Evolutionary conservation across 1,284 basidiomycete genomes (phyloP).

Genomic region (Meripilus lineatus): DNA sequence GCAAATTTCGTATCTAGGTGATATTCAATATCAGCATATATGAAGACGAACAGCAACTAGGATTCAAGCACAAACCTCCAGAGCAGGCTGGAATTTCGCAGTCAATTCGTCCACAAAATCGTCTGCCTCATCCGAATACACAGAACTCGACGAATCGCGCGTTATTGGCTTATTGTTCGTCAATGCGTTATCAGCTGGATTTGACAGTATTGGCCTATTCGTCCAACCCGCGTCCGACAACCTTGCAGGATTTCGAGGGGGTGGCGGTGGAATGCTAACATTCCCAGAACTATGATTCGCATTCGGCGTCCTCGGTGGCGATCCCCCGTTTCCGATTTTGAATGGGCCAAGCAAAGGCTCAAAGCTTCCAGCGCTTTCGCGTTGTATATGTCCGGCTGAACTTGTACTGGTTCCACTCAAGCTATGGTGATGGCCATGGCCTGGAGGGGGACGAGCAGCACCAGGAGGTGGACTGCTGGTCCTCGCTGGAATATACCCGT

Average conservation of each 20-base stretch:
- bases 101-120: slow-evolving; percentile 49
- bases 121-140: slow-evolving; percentile 28
- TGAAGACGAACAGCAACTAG: slow-evolving; percentile 9
- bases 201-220: slow-evolving; percentile 17
- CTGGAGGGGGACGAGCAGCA: slow-evolving; percentile 16
- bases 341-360: slow-evolving; percentile 53
- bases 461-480: slow-evolving; percentile 42
- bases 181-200: too few relatives aligned
- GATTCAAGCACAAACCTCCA: slow-evolving; percentile 41
- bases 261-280: slow-evolving; percentile 30
- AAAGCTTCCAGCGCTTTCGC: slow-evolving; percentile 54
- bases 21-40: too few relatives aligned
- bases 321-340: slow-evolving; percentile 20
- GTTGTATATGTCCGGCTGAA: slow-evolving; percentile 37
- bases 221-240: slow-evolving; percentile 14
- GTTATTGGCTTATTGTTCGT: too few relatives aligned
- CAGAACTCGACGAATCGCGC: slow-evolving; percentile 23
- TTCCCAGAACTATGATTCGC: slow-evolving; percentile 8
- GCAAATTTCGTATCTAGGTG: slow-evolving; percentile 24
- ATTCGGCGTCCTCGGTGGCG: slow-evolving; percentile 19
- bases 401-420: slow-evolving; percentile 25
- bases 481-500: slow-evolving; percentile 42
- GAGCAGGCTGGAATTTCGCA: slow-evolving; percentile 41
- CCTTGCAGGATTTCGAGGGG: slow-evolving; percentile 40
- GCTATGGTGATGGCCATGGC: slow-evolving; percentile 15